These are phyloP conservation scores for Blastocystis hominis DNA, from an alignment of 352 stramenopile genomes.

Conservation along the genomic window DNA sequence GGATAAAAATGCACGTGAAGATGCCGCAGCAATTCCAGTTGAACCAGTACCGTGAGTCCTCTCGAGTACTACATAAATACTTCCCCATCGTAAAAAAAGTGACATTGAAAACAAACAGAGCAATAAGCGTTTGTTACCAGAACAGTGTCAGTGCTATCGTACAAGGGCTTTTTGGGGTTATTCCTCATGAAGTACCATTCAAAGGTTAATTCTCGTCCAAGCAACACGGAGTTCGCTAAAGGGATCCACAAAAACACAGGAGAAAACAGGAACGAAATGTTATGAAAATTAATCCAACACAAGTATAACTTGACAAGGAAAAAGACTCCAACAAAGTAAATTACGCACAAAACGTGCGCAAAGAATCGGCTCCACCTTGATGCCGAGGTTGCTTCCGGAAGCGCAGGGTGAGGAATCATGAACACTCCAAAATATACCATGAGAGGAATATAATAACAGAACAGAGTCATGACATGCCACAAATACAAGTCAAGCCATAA, in stretches of 20 bases:
- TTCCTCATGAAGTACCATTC: not conserved
- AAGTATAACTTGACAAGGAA: conserved; percentile 1
- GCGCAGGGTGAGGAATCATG: not conserved
- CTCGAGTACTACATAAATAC: conserved; percentile 22
- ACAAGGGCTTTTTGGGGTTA: not conserved
- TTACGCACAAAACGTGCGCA: not conserved
- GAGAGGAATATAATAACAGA: conserved; percentile 8
- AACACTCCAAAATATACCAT: conserved; percentile 15
- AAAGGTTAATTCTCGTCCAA: not conserved
- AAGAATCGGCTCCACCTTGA: not conserved
- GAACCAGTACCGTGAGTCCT: conserved; percentile 31
- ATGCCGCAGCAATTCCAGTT: conserved; percentile 33
- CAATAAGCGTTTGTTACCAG: not conserved
- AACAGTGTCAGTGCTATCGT: conserved; percentile 7
- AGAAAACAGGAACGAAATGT: not conserved
- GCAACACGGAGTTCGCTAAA: not conserved
- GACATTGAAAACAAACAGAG: not conserved
- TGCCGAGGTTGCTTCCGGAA: not conserved
- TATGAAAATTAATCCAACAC: not conserved
- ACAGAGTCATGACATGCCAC: not conserved
- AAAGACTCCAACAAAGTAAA: conserved; percentile 28
- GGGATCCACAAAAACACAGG: conserved; percentile 2
- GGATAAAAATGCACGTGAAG: conserved; percentile 35
- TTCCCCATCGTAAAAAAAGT: conserved; percentile 25
- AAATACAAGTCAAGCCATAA: conserved; percentile 30